A percentile compares a stretch with the other conserved stretches of the same genome.
Conservation (phyloP, 371 early-diverging fungal species). For the Haplosporangium sp. region DNA sequence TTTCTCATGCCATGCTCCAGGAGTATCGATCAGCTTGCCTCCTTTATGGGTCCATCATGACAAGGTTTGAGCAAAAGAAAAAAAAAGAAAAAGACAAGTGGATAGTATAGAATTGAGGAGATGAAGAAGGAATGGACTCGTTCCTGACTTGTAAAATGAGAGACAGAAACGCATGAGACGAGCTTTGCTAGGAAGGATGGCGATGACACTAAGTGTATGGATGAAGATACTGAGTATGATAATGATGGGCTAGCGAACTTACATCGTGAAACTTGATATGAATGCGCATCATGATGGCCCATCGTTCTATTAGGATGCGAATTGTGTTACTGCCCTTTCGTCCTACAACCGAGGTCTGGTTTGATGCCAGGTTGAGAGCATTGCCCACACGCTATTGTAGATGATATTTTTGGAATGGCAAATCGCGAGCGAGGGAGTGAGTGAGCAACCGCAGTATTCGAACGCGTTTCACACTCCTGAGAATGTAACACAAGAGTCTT, state of each 20-base stretch:
- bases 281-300: slow-evolving; percentile 36
- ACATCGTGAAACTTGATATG: slow-evolving; percentile 49
- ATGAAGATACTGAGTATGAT: not conserved
- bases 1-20: not conserved
- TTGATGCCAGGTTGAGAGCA: slow-evolving; percentile 38
- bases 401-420: not conserved
- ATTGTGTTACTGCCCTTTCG: slow-evolving; percentile 31
- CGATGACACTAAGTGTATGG: not conserved
- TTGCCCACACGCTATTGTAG: slow-evolving; percentile 39
- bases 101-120: too few relatives aligned
- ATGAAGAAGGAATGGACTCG: too few relatives aligned
- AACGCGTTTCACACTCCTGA: not conserved
- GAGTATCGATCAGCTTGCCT: too few relatives aligned
- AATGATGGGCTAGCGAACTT: slow-evolving; percentile 4
- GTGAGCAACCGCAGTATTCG: not conserved
- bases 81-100: too few relatives aligned
- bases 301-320: slow-evolving; percentile 42
- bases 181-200: not conserved
- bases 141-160: too few relatives aligned
- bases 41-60: too few relatives aligned
- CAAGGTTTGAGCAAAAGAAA: not conserved
- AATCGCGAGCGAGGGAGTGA: not conserved
- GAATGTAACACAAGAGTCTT: not conserved
- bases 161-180: too few relatives aligned
- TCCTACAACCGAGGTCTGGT: slow-evolving; percentile 25